These are phyloP conservation scores for Citrullus mucosospermus DNA, from an alignment of 306 rosid genomes.

Conservation along the genomic window DNA sequence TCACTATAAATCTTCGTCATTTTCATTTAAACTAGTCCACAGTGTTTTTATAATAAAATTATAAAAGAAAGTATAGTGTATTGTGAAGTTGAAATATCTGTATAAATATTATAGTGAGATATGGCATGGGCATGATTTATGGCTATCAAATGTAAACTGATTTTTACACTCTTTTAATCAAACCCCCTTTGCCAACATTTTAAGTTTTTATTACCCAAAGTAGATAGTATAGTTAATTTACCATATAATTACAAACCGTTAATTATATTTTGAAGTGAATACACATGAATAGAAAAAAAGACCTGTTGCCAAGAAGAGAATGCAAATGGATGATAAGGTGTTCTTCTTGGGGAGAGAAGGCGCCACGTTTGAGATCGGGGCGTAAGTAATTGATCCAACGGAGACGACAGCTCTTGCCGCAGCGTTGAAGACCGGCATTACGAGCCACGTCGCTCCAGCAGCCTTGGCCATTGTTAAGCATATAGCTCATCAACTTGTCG, in stretches of 20 bases:
- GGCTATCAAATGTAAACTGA: background rate
- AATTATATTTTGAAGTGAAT: no score
- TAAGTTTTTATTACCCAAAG: background rate
- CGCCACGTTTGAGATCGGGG: constrained; percentile 87
- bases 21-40: background rate
- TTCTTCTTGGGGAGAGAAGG: constrained; percentile 80
- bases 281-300: no score
- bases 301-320: constrained; percentile 94
- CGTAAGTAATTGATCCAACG: constrained; percentile 94
- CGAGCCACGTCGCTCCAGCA: constrained; percentile 92
- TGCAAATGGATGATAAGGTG: constrained; percentile 73
- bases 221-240: background rate
- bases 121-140: background rate
- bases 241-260: no score
- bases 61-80: background rate
- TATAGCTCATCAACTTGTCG: constrained; percentile 62
- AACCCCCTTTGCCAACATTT: background rate
- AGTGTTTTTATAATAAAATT: background rate
- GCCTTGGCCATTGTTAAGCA: constrained; percentile 77
- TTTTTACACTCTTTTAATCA: background rate
- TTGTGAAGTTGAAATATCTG: background rate
- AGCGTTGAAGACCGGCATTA: constrained; percentile 77
- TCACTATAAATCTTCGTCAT: background rate
- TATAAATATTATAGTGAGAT: background rate
- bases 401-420: constrained; percentile 86